Evolutionary conservation across 306 rosid genomes (phyloP).

Genomic region (Gastrolobium villosum): DNA sequence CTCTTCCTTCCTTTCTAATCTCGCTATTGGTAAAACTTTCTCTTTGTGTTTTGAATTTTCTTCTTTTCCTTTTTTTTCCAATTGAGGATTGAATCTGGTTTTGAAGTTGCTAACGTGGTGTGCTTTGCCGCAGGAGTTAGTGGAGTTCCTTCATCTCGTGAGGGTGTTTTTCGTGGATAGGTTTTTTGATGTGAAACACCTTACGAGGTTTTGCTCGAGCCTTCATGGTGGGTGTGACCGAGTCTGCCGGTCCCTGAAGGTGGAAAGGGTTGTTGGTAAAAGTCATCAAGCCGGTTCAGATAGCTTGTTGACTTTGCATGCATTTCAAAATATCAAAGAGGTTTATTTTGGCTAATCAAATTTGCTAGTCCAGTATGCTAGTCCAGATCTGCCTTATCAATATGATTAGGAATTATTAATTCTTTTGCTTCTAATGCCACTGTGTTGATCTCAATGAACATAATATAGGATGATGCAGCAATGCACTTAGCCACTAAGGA

Average conservation of each 20-base stretch:
- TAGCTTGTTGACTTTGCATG: slow-evolving; percentile 46
- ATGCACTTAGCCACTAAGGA: not conserved
- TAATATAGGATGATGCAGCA: slow-evolving; percentile 7
- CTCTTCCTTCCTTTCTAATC: no score
- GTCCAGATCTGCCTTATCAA: slow-evolving; percentile 22
- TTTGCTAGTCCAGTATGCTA: slow-evolving; percentile 30
- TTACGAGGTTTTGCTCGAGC: slow-evolving; percentile 36
- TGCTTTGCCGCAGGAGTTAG: slow-evolving; percentile 12
- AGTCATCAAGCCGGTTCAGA: slow-evolving; percentile 47
- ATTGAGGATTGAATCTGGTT: no score
- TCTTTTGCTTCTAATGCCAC: not conserved
- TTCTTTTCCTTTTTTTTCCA: no score
- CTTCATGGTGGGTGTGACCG: slow-evolving; percentile 46
- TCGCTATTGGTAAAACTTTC: no score
- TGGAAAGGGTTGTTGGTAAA: slow-evolving; percentile 41
- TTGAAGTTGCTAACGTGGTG: slow-evolving; percentile 41
- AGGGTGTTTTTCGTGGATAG: slow-evolving; percentile 31
- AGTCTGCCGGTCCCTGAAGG: slow-evolving; percentile 40
- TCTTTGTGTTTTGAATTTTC: no score
- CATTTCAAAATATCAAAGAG: slow-evolving; percentile 43
- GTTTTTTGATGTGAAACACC: slow-evolving; percentile 47
- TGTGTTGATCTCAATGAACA: not conserved
- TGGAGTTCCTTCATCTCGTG: slow-evolving; percentile 24
- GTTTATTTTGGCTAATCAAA: slow-evolving; percentile 34
- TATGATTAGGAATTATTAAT: slow-evolving; percentile 24